Evolutionary conservation across 2,329 filamentous ascomycete species (phyloP).

Genomic region (Passalora sequoiae): DNA sequence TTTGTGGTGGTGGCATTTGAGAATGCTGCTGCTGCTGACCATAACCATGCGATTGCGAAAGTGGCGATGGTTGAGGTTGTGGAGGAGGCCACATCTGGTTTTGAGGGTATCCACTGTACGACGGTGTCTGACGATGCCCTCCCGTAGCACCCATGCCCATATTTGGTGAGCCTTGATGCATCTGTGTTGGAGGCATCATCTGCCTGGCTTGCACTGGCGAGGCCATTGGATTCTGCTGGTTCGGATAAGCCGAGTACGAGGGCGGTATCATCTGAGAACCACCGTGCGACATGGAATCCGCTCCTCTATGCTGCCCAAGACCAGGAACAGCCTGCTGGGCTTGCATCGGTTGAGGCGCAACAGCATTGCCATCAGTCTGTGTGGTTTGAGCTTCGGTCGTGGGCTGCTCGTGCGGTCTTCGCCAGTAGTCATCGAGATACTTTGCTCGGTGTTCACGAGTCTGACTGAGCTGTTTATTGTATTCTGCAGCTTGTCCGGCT

Average conservation of each 20-base stretch:
- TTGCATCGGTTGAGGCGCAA: constrained; percentile 42
- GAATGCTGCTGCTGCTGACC: constrained; percentile 44
- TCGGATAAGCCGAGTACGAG: constrained; percentile 65
- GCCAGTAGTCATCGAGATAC: constrained; percentile 77
- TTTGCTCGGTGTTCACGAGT: constrained; percentile 74
- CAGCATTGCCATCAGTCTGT: constrained; percentile 37
- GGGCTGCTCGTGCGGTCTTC: constrained; percentile 69
- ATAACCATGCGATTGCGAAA: constrained; percentile 44
- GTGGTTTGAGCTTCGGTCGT: constrained; percentile 43
- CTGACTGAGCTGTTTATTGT: constrained; percentile 76
- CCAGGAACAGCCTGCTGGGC: constrained; percentile 39
- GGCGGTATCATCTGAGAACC: constrained; percentile 51
- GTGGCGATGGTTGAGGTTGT: constrained; percentile 45
- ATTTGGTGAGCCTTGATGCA: constrained; percentile 62
- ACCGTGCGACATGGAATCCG: constrained; percentile 53
- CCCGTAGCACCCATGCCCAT: constrained; percentile 39
- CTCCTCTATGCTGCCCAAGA: constrained; percentile 56
- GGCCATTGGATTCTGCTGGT: constrained; percentile 68
- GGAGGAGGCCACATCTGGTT: constrained; percentile 48
- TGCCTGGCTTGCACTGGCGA: constrained; percentile 67
- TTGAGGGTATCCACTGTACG: constrained; percentile 41
- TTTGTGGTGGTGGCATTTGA: constrained; percentile 47
- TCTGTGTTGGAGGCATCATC: constrained; percentile 48
- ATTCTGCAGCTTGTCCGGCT: constrained; percentile 82
- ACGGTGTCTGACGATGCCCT: constrained; percentile 40